A percentile compares a stretch with the other conserved stretches of the same genome.
Evolutionary conservation across 78 protist genomes (phyloP).

Genomic region (Capsaspora owczarzaki): DNA sequence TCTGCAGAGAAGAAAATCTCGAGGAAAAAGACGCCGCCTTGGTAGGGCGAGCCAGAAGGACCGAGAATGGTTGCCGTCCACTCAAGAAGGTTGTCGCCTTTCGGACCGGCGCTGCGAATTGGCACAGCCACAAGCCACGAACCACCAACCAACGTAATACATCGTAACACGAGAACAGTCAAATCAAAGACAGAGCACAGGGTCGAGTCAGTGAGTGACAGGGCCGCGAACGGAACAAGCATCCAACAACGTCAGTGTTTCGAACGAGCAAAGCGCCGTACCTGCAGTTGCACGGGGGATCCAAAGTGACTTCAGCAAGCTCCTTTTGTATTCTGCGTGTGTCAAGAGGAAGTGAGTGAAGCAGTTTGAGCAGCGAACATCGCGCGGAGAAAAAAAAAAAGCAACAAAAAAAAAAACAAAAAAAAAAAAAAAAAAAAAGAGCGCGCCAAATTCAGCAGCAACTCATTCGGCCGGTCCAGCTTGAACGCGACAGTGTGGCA

Average conservation of each 20-base stretch:
- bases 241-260: neutral
- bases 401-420: neutral
- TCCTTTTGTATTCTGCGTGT: neutral
- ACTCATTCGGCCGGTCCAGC: too few species aligned
- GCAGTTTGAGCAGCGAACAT: neutral
- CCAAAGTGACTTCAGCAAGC: neutral
- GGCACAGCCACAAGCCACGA: neutral
- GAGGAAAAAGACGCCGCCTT: conserved; percentile 71
- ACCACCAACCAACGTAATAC: too few species aligned
- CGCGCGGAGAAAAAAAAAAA: neutral
- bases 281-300: neutral
- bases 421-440: neutral
- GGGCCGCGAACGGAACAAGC: too few species aligned
- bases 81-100: conserved; percentile 44
- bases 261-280: neutral
- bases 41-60: conserved; percentile 18
- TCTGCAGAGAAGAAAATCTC: conserved; percentile 46
- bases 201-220: neutral
- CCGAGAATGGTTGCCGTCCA: conserved; percentile 70
- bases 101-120: conserved; percentile 47
- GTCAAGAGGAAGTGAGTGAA: neutral
- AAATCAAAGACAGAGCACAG: neutral
- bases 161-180: neutral
- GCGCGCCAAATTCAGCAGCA: too few species aligned
- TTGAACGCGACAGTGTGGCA: too few species aligned